phyloP scores from a whole-genome alignment of 139 green algal species.

The Raphidocelis subcapitata region DNA sequence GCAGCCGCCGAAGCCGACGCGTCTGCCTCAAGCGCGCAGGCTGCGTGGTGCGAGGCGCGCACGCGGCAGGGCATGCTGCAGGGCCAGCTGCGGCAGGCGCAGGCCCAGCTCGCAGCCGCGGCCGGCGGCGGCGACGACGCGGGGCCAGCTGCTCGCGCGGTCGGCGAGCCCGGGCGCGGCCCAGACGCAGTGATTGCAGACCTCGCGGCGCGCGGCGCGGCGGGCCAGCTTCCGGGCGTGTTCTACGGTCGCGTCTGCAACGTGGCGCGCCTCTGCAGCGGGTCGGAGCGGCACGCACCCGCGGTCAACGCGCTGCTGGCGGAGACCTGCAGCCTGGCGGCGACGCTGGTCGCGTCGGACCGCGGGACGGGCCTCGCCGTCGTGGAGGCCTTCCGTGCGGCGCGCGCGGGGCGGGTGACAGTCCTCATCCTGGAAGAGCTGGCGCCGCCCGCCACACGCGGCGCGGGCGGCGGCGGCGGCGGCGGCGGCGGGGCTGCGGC shows the following conservation, averaged over 20 bases:
- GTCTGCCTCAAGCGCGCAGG: background rate
- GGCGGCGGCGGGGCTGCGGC: background rate
- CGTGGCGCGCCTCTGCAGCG: slow-evolving; percentile 27
- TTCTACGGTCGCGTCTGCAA: slow-evolving; percentile 48
- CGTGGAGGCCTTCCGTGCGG: slow-evolving; percentile 16
- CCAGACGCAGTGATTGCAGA: too few species aligned
- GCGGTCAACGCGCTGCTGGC: slow-evolving; percentile 57
- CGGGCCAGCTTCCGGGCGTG: background rate
- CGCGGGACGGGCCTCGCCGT: slow-evolving; percentile 21
- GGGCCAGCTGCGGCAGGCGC: slow-evolving; percentile 6
- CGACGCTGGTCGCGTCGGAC: slow-evolving; percentile 43
- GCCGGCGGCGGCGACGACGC: background rate
- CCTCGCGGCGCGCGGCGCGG: too few species aligned
- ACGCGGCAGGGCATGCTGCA: background rate
- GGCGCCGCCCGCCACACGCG: background rate
- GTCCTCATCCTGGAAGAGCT: slow-evolving; percentile 30
- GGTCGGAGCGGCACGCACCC: background rate
- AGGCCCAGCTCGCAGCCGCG: slow-evolving; percentile 2
- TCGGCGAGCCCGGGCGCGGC: too few species aligned
- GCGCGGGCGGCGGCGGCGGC: background rate
- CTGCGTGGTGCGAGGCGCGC: slow-evolving; percentile 7
- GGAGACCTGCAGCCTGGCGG: slow-evolving; percentile 37
- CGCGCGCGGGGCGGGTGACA: slow-evolving; percentile 24
- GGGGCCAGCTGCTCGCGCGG: background rate
- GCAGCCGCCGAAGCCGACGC: background rate